Percentiles rank a stretch among this genome's conserved stretches.
Conservation (phyloP, 208 protist species). For the Wallacemonas sp. region DNA sequence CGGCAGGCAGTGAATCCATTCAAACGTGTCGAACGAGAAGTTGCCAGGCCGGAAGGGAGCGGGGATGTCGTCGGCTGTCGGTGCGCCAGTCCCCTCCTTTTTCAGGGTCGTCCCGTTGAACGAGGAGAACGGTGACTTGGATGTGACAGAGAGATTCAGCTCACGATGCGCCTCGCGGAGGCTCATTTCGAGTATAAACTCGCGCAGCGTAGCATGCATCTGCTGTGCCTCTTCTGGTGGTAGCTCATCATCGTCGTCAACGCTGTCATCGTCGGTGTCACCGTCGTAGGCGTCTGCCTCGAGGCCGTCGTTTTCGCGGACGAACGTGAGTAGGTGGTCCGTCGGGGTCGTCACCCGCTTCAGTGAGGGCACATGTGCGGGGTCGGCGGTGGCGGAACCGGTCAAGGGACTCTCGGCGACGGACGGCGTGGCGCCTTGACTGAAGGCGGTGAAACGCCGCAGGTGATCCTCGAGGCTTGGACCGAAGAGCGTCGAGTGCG, state of each 20-base stretch:
- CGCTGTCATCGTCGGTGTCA: background rate
- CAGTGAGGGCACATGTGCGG: too few relatives aligned
- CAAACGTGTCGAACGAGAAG: slow-evolving; percentile 9
- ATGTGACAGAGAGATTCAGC: background rate
- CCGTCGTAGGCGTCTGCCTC: too few relatives aligned
- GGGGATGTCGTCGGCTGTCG: background rate
- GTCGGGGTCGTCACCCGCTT: too few relatives aligned
- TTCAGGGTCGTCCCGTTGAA: too few relatives aligned
- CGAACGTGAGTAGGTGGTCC: background rate
- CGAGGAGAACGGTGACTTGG: too few relatives aligned
- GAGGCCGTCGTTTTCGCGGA: background rate
- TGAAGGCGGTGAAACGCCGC: too few relatives aligned
- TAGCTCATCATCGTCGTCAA: background rate
- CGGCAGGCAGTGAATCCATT: slow-evolving; percentile 20
- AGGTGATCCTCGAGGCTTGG: too few relatives aligned
- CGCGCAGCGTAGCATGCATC: slow-evolving; percentile 6
- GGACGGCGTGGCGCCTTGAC: too few relatives aligned
- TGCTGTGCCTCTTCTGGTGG: background rate
- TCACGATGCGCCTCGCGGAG: background rate
- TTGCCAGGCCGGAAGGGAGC: background rate
- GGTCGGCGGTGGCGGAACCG: too few relatives aligned
- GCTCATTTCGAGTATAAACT: background rate
- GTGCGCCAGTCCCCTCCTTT: too few relatives aligned
- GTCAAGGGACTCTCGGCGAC: too few relatives aligned
- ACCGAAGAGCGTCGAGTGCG: too few relatives aligned